Base-by-base conservation (phyloP, 2,329 filamentous ascomycete species). In the Cercospora sojina region DNA sequence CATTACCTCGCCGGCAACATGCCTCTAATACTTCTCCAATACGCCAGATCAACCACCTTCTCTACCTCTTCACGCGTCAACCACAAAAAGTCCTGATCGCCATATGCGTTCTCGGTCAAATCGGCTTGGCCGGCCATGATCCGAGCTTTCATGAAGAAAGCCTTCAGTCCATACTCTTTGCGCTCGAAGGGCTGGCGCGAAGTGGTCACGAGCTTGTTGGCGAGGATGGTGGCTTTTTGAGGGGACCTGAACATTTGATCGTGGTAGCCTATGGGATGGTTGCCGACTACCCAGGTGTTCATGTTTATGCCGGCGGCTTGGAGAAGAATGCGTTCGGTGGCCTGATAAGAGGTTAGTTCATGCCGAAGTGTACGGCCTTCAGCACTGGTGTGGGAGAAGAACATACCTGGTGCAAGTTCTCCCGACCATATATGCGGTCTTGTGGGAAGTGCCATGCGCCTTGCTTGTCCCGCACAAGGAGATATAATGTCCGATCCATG, bases 221-320 rank as follows among this genome's bases (percentile, higher is more conserved):
- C 64, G 9, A 67, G 27, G 43, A 75, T 68, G n/a, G 71, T 71
- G 56, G 75, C 70, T 65, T 65, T 70, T 69, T 74, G 65, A 69
- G 77, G 74, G 43, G 70, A 69, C 72, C 72, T 84, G 84, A 83
- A 84, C 69, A 87, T 81, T 68, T 82, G 82, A 71, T 91, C 84
- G 75, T 91, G 81, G 80, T 97, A 91, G 27, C 93, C 94, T 66
- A 97, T 86, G 10, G 95, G 95, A 66, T 91, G 90, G 74, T 93
- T 93, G 67, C 93, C 94, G 60, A 99, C 91, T 73, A 98, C 87
- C 93, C 95, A 99, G 64, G 93, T 97, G 83, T 98, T 98, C 93
- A 99, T 98, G 84, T 99, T 96, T 68, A 91, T 82, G 66, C 95
- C 95, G 9, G 90, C 93, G 3, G 92, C 84, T 74, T 91, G 85